Evolutionary conservation across 495 filamentous ascomycete genomes (phyloP).

Genomic region (Aspergillus coremiiformis): DNA sequence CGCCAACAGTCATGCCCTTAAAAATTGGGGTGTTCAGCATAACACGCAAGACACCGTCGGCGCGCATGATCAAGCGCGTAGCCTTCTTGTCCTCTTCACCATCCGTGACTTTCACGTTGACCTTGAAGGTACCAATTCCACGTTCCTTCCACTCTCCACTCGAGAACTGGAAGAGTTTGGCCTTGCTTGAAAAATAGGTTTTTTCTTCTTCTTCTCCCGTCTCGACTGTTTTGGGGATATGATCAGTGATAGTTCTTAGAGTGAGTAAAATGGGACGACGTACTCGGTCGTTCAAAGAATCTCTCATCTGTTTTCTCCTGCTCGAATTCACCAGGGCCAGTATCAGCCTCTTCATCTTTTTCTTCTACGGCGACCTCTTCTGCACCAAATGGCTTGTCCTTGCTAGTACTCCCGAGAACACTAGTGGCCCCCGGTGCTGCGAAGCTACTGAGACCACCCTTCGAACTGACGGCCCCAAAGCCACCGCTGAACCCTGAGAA

Average conservation of each 20-base stretch:
- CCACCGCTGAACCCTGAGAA: slow-evolving; percentile 50
- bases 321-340: slow-evolving; percentile 42
- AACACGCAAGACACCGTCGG: slow-evolving; percentile 78
- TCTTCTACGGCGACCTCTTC: slow-evolving; percentile 56
- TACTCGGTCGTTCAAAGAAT: slow-evolving; percentile 60
- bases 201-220: slow-evolving; percentile 65
- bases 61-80: slow-evolving; percentile 76
- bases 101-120: slow-evolving; percentile 61
- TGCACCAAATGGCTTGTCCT: slow-evolving; percentile 65
- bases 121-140: slow-evolving; percentile 71
- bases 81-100: slow-evolving; percentile 42
- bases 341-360: slow-evolving; percentile 38
- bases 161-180: slow-evolving; percentile 69
- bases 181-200: slow-evolving; percentile 55
- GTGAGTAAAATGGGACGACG: slow-evolving; percentile 16
- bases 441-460: slow-evolving; percentile 57
- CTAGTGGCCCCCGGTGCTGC: slow-evolving; percentile 52
- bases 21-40: slow-evolving; percentile 74
- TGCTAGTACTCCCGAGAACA: slow-evolving; percentile 48
- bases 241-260: neutral
- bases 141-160: slow-evolving; percentile 82
- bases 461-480: slow-evolving; percentile 41
- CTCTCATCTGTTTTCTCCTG: slow-evolving; percentile 57
- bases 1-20: slow-evolving; percentile 64
- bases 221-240: slow-evolving; percentile 45